Percentiles rank a stretch among this genome's conserved stretches.
These are phyloP conservation scores for Elongisporangium anandrum DNA, from an alignment of 352 stramenopile genomes.

Conservation along the genomic window DNA sequence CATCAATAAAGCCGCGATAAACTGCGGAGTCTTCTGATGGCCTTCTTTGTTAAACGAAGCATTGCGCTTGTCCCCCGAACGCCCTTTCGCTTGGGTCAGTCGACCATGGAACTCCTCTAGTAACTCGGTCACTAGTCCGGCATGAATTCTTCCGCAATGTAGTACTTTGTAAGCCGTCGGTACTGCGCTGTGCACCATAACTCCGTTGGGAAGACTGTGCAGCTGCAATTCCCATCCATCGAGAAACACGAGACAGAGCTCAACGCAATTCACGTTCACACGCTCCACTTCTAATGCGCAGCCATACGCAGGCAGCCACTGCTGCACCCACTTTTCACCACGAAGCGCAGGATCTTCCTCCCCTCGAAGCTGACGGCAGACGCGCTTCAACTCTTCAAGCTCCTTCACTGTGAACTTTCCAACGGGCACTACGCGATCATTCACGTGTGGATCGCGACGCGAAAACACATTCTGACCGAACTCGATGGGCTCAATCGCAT, in stretches of 20 bases:
- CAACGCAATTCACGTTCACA: conserved; percentile 12
- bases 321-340: conserved; percentile 23
- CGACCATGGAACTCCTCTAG: conserved; percentile 4
- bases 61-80: conserved; percentile 21
- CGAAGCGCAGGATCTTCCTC: neutral
- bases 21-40: conserved; percentile 53
- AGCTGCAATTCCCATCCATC: conserved; percentile 34
- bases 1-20: conserved; percentile 33
- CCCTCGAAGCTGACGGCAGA: conserved; percentile 6
- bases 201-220: conserved; percentile 22
- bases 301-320: conserved; percentile 48
- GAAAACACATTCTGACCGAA: conserved; percentile 9
- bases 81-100: conserved; percentile 19
- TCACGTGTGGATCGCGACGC: conserved; percentile 6
- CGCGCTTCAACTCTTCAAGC: conserved; percentile 13
- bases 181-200: conserved; percentile 35
- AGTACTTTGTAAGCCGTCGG: conserved; percentile 16
- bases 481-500: conserved; percentile 5
- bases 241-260: conserved; percentile 29
- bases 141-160: conserved; percentile 27
- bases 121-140: conserved; percentile 9
- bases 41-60: conserved; percentile 19
- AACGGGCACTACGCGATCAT: conserved; percentile 20
- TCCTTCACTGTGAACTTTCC: conserved; percentile 21
- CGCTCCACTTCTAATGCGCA: conserved; percentile 30